A percentile compares a stretch with the other conserved stretches of the same genome.
Conservation (phyloP, 805 yeast species). For the Torulaspora indica region DNA sequence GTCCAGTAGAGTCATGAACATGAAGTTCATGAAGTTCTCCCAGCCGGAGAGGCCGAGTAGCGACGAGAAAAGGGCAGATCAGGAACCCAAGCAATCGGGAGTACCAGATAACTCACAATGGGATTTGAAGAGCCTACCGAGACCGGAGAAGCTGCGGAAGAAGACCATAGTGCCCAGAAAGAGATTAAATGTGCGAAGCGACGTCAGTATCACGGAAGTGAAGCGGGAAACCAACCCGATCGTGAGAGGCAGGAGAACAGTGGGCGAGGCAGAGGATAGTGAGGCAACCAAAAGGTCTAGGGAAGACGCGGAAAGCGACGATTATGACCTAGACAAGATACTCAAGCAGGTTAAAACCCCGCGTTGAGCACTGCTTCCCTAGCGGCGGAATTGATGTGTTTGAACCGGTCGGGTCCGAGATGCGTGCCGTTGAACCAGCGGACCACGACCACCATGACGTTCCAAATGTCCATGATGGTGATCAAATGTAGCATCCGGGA, state of each 20-base stretch:
- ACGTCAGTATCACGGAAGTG: constrained; percentile 12
- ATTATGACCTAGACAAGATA: constrained; percentile 24
- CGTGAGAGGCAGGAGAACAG: constrained; percentile 11
- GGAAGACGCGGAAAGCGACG: constrained; percentile 41
- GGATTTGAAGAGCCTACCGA: constrained; percentile 9
- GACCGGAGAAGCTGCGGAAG: constrained; percentile 1
- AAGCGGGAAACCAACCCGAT: constrained; percentile 10
- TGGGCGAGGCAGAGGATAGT: constrained; percentile 37
- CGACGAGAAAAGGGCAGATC: constrained; percentile 34
- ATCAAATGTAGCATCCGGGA: constrained; percentile 74
- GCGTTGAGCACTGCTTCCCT: constrained; percentile 76
- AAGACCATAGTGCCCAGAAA: constrained; percentile 1
- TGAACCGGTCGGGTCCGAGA: constrained; percentile 89
- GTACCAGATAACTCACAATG: constrained; percentile 25
- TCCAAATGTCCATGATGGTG: constrained; percentile 74
- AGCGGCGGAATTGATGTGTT: constrained; percentile 85
- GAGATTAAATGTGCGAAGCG: constrained; percentile 6
- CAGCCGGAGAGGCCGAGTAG: constrained; percentile 34
- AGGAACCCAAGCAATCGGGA: constrained; percentile 20
- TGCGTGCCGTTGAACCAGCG: constrained; percentile 94
- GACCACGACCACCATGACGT: constrained; percentile 74
- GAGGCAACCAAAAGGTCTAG: constrained; percentile 36
- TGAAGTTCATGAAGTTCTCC: constrained; percentile 66
- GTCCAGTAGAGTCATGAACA: constrained; percentile 72
- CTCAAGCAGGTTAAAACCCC: constrained; percentile 17